phyloP scores from a whole-genome alignment of 192 early-diverging fungal genomes.

The Haplosporangium gracile region DNA sequence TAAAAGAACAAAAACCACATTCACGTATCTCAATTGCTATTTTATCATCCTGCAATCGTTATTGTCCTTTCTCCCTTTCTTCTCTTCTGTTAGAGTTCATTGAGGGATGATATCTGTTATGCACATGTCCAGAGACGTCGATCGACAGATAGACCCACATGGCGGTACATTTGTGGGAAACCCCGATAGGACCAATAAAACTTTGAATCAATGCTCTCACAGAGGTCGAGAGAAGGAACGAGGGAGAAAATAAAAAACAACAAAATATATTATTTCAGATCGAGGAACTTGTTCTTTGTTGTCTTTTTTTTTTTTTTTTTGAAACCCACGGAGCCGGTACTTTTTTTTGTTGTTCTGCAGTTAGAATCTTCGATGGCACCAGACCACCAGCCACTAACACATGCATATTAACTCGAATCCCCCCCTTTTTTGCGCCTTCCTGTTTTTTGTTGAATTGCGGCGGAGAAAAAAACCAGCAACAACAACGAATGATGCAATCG shows the following conservation, averaged over 20 bases:
- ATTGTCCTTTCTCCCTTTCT: neutral
- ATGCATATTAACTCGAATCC: neutral
- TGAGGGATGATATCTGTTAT: neutral
- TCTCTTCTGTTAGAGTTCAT: too few relatives aligned
- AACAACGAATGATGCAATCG: neutral
- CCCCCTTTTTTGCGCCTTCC: neutral
- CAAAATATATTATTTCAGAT: neutral
- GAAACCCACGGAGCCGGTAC: neutral
- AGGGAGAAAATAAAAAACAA: neutral
- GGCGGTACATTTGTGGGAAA: neutral
- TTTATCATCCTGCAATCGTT: neutral
- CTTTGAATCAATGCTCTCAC: neutral
- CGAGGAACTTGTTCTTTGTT: too few relatives aligned
- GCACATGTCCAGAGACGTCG: neutral
- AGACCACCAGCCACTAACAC: neutral
- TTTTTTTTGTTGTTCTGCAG: neutral
- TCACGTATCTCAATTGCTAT: neutral
- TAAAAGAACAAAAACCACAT: neutral
- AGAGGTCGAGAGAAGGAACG: neutral
- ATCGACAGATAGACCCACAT: conserved; percentile 2
- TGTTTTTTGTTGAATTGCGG: neutral
- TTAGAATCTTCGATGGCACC: neutral
- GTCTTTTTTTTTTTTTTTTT: neutral
- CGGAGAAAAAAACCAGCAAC: neutral
- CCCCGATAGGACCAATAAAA: neutral